phyloP scores from a whole-genome alignment of 768 basidiomycete species.

The Boletales sp. region DNA sequence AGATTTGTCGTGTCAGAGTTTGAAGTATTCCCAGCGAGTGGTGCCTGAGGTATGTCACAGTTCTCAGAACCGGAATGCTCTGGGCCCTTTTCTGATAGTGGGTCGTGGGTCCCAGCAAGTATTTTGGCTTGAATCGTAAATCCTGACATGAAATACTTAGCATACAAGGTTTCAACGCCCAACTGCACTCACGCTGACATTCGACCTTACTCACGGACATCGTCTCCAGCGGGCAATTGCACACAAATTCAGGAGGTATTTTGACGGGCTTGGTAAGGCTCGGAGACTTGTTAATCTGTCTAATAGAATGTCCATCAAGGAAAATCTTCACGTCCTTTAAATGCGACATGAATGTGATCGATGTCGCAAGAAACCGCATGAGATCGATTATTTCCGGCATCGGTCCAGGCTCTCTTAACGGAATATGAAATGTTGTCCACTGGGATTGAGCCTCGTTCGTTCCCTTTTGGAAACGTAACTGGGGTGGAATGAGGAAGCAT shows the following conservation, averaged over 20 bases:
- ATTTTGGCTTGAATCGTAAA: slow-evolving; percentile 77
- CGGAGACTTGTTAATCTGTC: slow-evolving; percentile 56
- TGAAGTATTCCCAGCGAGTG: background rate
- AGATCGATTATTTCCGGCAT: slow-evolving; percentile 81
- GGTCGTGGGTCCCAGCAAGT: slow-evolving; percentile 37
- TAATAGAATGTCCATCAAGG: slow-evolving; percentile 69
- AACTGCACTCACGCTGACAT: slow-evolving; percentile 28
- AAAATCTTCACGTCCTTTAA: slow-evolving; percentile 73
- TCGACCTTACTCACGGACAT: slow-evolving; percentile 55
- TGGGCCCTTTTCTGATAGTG: background rate
- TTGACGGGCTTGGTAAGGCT: slow-evolving; percentile 46
- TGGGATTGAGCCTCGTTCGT: slow-evolving; percentile 36
- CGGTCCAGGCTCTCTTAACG: slow-evolving; percentile 68
- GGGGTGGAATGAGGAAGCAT: background rate
- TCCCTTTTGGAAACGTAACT: slow-evolving; percentile 79
- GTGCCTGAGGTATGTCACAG: background rate
- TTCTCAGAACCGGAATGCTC: background rate
- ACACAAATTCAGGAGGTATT: slow-evolving; percentile 53
- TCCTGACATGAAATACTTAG: slow-evolving; percentile 34
- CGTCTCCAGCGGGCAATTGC: slow-evolving; percentile 46
- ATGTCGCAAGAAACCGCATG: slow-evolving; percentile 81
- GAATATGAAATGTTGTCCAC: slow-evolving; percentile 79
- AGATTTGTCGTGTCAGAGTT: slow-evolving; percentile 33
- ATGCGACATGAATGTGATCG: slow-evolving; percentile 86
- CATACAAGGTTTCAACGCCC: no score